Percentiles rank a stretch among this genome's conserved stretches.
Conservation (phyloP, 2,329 filamentous ascomycete genomes). For the Diaporthe vaccinii region DNA sequence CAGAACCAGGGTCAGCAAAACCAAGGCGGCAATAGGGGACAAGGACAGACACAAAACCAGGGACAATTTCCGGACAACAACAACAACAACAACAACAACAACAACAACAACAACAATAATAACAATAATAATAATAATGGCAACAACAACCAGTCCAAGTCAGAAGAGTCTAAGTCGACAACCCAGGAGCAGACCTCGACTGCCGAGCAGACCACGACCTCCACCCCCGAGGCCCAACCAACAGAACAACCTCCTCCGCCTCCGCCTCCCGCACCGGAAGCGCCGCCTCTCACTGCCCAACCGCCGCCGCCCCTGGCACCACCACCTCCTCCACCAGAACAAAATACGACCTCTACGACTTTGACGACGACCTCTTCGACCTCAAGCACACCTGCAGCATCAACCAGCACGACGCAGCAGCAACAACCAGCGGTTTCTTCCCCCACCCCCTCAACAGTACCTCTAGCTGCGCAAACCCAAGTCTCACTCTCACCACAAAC, state of each 20-base stretch:
- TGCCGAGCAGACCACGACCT: background rate
- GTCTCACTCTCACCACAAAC: conserved; percentile 10
- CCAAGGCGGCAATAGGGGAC: conserved; percentile 6
- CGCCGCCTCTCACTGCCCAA: background rate
- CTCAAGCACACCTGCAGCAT: background rate
- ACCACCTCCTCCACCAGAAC: background rate
- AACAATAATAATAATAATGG: conserved; percentile 27
- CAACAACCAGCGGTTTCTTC: background rate
- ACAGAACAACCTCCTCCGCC: background rate
- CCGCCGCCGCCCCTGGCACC: background rate
- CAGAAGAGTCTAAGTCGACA: background rate
- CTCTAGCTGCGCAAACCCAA: background rate
- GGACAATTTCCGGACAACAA: conserved; percentile 18
- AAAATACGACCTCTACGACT: conserved; percentile 6
- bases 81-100: conserved; percentile 5
- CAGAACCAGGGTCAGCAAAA: conserved; percentile 26
- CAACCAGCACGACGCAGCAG: conserved; percentile 15
- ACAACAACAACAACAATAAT: conserved; percentile 7
- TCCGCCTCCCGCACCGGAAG: background rate
- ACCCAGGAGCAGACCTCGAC: conserved; percentile 20
- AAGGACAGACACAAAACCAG: conserved; percentile 28
- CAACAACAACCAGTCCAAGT: conserved; percentile 28
- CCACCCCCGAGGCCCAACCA: background rate
- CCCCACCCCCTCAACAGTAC: background rate
- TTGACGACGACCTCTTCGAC: conserved; percentile 2